phyloP scores from a whole-genome alignment of 2,329 filamentous ascomycete genomes.

The Dothistroma pini region DNA sequence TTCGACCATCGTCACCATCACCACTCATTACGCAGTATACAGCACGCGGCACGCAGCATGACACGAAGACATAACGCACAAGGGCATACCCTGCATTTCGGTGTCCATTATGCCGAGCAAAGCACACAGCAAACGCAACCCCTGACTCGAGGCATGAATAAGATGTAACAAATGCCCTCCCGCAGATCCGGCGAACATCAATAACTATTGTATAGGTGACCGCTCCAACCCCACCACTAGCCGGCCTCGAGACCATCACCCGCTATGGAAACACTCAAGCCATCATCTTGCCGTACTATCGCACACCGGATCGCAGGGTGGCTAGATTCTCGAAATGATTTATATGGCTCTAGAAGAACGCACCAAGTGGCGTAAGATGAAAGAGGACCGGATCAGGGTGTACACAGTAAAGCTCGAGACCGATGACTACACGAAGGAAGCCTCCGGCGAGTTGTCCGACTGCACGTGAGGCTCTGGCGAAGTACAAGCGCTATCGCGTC shows the following conservation, averaged over 20 bases:
- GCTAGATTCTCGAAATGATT: neutral
- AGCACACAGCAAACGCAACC: neutral
- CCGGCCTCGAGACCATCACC: neutral
- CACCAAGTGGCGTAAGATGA: neutral
- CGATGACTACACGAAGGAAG: neutral
- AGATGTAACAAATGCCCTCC: neutral
- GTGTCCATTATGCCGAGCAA: neutral
- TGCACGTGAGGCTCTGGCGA: neutral
- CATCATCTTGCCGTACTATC: neutral
- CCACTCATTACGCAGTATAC: no score
- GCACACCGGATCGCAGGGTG: neutral
- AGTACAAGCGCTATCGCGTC: neutral
- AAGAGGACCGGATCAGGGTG: neutral
- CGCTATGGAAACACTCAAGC: conserved; percentile 4
- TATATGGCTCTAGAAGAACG: neutral
- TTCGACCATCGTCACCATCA: no score
- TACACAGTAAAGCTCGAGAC: neutral
- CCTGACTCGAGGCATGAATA: neutral
- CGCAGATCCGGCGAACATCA: no score
- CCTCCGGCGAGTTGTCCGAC: neutral
- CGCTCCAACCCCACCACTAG: neutral
- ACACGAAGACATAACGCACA: neutral
- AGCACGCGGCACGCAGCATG: neutral
- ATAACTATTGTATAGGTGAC: neutral
- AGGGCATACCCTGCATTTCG: neutral